These are phyloP conservation scores for Xylaria arbuscula DNA, from an alignment of 2,329 filamentous ascomycete species.

Conservation along the genomic window DNA sequence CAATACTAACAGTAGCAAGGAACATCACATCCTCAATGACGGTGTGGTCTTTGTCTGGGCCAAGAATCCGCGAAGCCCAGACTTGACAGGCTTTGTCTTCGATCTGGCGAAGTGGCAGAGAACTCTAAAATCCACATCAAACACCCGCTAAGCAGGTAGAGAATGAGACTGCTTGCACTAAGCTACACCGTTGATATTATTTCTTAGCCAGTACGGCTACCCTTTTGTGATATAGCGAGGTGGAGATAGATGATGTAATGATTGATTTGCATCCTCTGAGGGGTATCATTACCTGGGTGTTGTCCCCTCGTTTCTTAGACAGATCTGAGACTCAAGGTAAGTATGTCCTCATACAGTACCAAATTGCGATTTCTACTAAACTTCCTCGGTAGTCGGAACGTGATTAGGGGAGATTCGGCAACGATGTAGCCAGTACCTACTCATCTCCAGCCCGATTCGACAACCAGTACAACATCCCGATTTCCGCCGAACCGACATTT, in stretches of 20 bases:
- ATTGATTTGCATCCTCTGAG: not conserved
- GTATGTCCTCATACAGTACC: not conserved
- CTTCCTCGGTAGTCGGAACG: slow-evolving; percentile 20
- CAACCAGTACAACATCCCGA: slow-evolving; percentile 14
- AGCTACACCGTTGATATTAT: not conserved
- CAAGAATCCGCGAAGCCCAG: slow-evolving; percentile 16
- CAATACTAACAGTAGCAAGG: not conserved
- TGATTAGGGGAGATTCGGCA: slow-evolving; percentile 24
- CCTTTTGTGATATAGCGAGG: not conserved
- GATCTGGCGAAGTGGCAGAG: slow-evolving; percentile 20
- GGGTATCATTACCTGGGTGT: not conserved
- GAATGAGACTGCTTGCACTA: not conserved
- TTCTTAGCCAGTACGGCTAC: not conserved
- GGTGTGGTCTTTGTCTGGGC: slow-evolving; percentile 27
- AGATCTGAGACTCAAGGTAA: not conserved
- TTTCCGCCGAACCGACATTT: slow-evolving; percentile 20
- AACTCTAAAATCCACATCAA: not conserved
- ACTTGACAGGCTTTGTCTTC: slow-evolving; percentile 11
- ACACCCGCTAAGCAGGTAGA: not conserved
- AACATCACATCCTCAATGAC: slow-evolving; percentile 3
- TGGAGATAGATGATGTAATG: not conserved
- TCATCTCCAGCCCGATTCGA: not conserved
- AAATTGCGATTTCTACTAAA: not conserved
- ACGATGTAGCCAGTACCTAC: slow-evolving; percentile 1
- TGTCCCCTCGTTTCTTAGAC: not conserved